A percentile compares a stretch with the other conserved stretches of the same genome.
Evolutionary conservation across 2,329 filamentous ascomycete species (phyloP).

Genomic region (Paecilomyces dactylethromorphus): DNA sequence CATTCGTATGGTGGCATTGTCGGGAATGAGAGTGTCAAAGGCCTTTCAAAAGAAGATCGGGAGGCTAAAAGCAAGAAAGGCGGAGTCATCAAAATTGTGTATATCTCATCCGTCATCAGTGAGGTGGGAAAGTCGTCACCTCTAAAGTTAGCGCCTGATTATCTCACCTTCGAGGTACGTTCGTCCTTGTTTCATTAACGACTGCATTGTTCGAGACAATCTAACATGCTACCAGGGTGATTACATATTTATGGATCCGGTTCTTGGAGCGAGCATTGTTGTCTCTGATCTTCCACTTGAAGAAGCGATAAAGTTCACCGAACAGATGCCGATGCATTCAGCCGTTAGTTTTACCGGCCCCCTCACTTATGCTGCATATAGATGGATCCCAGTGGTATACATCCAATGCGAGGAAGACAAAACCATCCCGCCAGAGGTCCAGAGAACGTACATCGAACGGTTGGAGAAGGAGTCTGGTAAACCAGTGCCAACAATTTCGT

Average conservation of each 20-base stretch:
- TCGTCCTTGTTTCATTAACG: background rate
- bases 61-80: slow-evolving; percentile 15
- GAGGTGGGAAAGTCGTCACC: slow-evolving; percentile 2
- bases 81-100: slow-evolving; percentile 19
- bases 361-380: slow-evolving; percentile 25
- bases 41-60: slow-evolving; percentile 14
- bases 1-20: slow-evolving; percentile 23
- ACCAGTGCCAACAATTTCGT: slow-evolving; percentile 25
- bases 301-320: slow-evolving; percentile 7
- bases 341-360: slow-evolving; percentile 18
- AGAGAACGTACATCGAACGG: slow-evolving; percentile 20
- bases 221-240: slow-evolving; percentile 1
- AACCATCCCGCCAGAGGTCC: slow-evolving; percentile 18
- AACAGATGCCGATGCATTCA: slow-evolving; percentile 19
- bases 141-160: slow-evolving; percentile 1
- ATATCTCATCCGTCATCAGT: slow-evolving; percentile 12
- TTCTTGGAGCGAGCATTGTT: background rate
- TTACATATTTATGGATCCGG: slow-evolving; percentile 4
- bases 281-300: slow-evolving; percentile 1
- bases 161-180: slow-evolving; percentile 1
- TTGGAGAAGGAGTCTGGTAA: slow-evolving; percentile 24
- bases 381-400: slow-evolving; percentile 26
- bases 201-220: background rate
- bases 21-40: slow-evolving; percentile 16
- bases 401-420: slow-evolving; percentile 23